A percentile compares a stretch with the other conserved stretches of the same genome.
Conservation (phyloP, 192 early-diverging fungal species). For the Podila horticola region DNA sequence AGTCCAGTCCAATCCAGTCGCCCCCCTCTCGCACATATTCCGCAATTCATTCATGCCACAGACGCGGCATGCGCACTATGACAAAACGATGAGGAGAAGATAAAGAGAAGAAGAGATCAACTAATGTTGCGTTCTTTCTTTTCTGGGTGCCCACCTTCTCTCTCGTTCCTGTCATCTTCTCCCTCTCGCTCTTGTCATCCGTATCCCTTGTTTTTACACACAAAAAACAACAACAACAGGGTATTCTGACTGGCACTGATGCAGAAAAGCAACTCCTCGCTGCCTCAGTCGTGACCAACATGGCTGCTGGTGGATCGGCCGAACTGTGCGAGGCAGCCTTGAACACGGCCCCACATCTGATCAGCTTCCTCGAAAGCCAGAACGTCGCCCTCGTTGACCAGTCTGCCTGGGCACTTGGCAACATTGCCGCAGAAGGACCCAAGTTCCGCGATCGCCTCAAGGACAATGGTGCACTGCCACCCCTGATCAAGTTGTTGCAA, state of each 20-base stretch:
- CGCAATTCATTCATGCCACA: no score
- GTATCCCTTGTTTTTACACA: no score
- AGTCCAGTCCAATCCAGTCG: no score
- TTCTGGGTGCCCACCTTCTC: no score
- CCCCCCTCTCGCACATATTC: background rate
- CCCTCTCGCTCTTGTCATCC: no score
- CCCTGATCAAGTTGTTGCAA: conserved; percentile 77
- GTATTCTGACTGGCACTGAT: conserved; percentile 55
- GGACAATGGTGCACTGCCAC: conserved; percentile 76
- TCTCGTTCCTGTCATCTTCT: no score
- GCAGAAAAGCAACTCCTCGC: conserved; percentile 65
- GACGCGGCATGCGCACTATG: no score
- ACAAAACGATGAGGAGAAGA: no score
- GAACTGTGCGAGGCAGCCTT: conserved; percentile 59
- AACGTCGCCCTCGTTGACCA: conserved; percentile 80
- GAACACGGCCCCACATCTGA: conserved; percentile 58
- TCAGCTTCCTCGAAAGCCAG: conserved; percentile 57
- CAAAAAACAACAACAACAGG: conserved; percentile 14
- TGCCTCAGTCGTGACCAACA: conserved; percentile 71
- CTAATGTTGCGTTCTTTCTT: no score
- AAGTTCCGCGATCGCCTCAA: conserved; percentile 79
- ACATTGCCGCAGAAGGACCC: conserved; percentile 90
- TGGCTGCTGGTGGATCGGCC: conserved; percentile 59
- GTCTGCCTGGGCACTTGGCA: conserved; percentile 93
- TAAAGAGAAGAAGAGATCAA: background rate